Conservation (phyloP, 1,139 yeast species). For the Scheffersomyces parashehatae region DNA sequence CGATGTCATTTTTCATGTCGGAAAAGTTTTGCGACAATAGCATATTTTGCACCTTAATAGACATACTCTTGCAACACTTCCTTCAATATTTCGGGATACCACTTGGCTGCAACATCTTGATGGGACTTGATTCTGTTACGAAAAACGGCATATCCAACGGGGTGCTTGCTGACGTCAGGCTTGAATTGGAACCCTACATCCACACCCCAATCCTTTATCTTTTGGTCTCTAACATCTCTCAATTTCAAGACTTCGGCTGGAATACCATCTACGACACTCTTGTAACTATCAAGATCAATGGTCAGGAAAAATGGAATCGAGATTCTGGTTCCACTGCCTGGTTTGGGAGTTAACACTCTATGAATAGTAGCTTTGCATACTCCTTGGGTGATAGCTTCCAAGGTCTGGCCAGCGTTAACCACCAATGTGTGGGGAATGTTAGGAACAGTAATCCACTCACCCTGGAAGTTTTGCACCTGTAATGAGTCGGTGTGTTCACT, state of each 20-base stretch:
- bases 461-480: conserved; percentile 63
- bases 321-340: conserved; percentile 53
- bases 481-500: conserved; percentile 49
- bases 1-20: no score
- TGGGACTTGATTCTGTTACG: conserved; percentile 66
- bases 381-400: conserved; percentile 55
- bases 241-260: conserved; percentile 33
- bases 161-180: conserved; percentile 43
- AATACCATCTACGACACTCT: conserved; percentile 30
- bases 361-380: conserved; percentile 69
- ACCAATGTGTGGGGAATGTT: conserved; percentile 45
- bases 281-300: conserved; percentile 47
- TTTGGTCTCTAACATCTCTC: conserved; percentile 38
- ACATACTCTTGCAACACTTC: conserved; percentile 25
- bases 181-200: conserved; percentile 53
- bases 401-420: conserved; percentile 56
- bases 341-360: conserved; percentile 55
- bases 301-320: conserved; percentile 59
- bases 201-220: conserved; percentile 38
- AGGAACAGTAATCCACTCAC: conserved; percentile 61
- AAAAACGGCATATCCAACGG: conserved; percentile 62
- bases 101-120: conserved; percentile 62
- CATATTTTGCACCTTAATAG: conserved; percentile 1
- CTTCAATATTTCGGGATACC: conserved; percentile 57
- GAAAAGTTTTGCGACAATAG: no score